Evolutionary conservation across 352 stramenopile genomes (phyloP), one percentile per base, ranked within the genome.

Genomic region (Globisporangium spiculum): DNA sequence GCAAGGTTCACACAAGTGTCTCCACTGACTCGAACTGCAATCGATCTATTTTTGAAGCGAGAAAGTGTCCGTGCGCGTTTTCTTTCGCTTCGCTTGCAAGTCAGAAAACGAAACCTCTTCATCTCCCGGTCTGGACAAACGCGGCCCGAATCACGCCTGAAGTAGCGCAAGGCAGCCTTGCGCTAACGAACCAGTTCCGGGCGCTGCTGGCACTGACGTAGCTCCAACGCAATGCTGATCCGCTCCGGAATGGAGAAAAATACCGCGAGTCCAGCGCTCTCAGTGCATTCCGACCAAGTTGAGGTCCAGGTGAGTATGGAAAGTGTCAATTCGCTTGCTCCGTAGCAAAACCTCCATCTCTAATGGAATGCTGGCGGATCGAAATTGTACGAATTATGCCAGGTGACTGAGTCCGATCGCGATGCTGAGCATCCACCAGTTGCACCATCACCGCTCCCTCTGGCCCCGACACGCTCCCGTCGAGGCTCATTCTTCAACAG

Each of bases 401-500:
- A 60, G 54, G 54, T 60, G 26, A 1, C 54, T 4, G 54, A 41
- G 5, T 60, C 26, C 3, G 54, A 60, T 20, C 2, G 24, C 22
- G 52, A 52, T 34, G n/a, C 7, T 26, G 32, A 52, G n/a, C 18
- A 63, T 16, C 18, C 4, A 16, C 7, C 59, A 10, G 4, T 16
- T 55, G 14, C 24, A n/a, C 58, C 44, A 8, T 5, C 34, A 27
- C 10, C 54, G 9, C 5, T 44, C 4, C n/a, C 59, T 30, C 22
- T 26, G n/a, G 26, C 30, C 22, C 41, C n/a, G 1, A 16, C 50
- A 32, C 44, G n/a, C 24, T 55, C 56, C 4, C 65, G 48, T 5
- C 65, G 48, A 24, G 36, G 22, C 9, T 70, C 65, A 4, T 62
- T 66, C 50, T 70, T 70, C 32, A 38, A 32, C 53, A 41, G n/a